A percentile compares a stretch with the other conserved stretches of the same genome.
Conservation (phyloP, 768 basidiomycete species). For the Phanerochaete sordida region DNA sequence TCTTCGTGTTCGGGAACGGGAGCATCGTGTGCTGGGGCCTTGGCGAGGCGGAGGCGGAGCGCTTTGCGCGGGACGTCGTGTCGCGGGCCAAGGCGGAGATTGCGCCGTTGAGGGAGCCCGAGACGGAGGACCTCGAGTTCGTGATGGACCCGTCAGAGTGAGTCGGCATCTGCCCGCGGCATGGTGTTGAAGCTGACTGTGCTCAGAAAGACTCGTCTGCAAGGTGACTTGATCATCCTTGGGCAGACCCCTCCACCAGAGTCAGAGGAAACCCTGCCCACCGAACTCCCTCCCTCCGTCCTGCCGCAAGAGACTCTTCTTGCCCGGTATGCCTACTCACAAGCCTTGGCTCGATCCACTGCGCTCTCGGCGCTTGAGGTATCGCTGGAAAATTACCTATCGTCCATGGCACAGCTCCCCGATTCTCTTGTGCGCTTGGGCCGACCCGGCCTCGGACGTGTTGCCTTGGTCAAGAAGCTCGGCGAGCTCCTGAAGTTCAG, state of each 20-base stretch:
- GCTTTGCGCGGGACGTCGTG: conserved; percentile 64
- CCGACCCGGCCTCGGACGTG: conserved; percentile 77
- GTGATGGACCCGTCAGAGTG: conserved; percentile 89
- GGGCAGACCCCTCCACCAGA: conserved; percentile 65
- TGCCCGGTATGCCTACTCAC: conserved; percentile 88
- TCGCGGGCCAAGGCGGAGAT: conserved; percentile 56
- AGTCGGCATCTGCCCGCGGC: conserved; percentile 25
- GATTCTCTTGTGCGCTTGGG: conserved; percentile 74
- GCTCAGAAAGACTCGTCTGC: conserved; percentile 74
- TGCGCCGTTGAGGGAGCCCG: conserved; percentile 59
- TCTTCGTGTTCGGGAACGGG: conserved; percentile 87
- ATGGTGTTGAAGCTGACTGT: conserved; percentile 1
- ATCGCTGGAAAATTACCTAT: conserved; percentile 78
- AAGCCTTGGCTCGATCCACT: conserved; percentile 87
- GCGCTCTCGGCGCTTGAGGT: conserved; percentile 85
- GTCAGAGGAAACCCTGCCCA: conserved; percentile 41
- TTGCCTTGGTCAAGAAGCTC: conserved; percentile 86
- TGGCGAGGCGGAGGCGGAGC: conserved; percentile 66
- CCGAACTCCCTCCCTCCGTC: conserved; percentile 42
- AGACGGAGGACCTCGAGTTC: conserved; percentile 91
- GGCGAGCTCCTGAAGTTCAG: conserved; percentile 90
- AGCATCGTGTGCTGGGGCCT: conserved; percentile 91
- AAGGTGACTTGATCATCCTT: conserved; percentile 90
- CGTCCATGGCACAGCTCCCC: conserved; percentile 78
- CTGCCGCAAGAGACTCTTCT: conserved; percentile 72